Conservation (phyloP, 768 basidiomycete species). For the Auricularia sp. region DNA sequence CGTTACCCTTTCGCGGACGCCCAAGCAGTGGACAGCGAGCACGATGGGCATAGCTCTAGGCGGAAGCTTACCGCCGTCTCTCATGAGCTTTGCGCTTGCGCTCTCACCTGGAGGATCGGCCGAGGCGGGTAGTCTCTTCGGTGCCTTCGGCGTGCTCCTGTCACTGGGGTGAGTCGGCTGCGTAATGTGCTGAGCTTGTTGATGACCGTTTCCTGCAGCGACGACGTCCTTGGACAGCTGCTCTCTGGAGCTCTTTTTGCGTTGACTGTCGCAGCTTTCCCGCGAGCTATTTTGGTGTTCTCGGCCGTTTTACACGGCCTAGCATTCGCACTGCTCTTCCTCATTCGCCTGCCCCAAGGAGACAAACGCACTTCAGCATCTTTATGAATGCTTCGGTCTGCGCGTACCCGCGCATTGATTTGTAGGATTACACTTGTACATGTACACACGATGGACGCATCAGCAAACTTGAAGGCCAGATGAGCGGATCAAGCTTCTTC, state of each 20-base stretch:
- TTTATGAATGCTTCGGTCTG: no score
- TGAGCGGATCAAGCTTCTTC: no score
- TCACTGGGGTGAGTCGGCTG: neutral
- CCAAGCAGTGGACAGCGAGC: neutral
- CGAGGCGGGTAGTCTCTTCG: neutral
- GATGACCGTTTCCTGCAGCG: neutral
- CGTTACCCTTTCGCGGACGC: neutral
- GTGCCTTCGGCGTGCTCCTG: neutral
- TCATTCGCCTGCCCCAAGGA: conserved; percentile 10
- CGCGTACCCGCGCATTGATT: no score
- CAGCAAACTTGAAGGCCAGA: no score
- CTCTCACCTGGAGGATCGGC: neutral
- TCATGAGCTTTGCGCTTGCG: neutral
- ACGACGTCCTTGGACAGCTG: neutral
- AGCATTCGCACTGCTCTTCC: neutral
- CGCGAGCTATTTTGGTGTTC: neutral
- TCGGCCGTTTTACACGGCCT: neutral
- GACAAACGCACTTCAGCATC: no score
- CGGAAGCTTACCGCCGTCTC: neutral
- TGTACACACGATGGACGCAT: no score
- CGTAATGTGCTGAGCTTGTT: neutral
- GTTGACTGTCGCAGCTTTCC: neutral
- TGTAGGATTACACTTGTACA: no score
- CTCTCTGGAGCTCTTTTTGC: neutral
- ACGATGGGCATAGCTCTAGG: neutral